Percentiles rank a stretch among this genome's conserved stretches.
Evolutionary conservation across 2,329 filamentous ascomycete genomes (phyloP).

Genomic region (Cordyceps javanica): DNA sequence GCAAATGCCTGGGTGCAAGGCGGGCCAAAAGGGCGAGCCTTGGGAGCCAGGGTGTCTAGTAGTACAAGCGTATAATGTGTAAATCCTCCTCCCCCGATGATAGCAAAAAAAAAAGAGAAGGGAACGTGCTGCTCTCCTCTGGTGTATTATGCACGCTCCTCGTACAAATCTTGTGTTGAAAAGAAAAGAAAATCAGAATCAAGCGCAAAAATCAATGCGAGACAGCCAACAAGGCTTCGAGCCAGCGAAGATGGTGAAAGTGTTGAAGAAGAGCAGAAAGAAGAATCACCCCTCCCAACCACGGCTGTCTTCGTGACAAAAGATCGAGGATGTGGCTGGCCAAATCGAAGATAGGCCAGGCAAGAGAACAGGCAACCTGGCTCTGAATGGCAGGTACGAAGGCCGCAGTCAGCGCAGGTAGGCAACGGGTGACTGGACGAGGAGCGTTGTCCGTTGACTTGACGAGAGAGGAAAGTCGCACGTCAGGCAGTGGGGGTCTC

Average conservation of each 20-base stretch:
- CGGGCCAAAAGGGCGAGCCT: neutral
- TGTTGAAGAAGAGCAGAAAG: neutral
- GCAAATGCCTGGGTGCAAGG: neutral
- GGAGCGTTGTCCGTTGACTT: neutral
- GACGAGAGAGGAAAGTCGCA: neutral
- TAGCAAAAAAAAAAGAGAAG: neutral
- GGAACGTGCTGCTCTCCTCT: neutral
- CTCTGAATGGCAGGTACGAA: neutral
- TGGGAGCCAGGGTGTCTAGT: slow-evolving; percentile 2
- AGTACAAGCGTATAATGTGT: slow-evolving; percentile 12
- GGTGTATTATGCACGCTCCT: slow-evolving; percentile 12
- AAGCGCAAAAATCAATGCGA: neutral
- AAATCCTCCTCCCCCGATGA: slow-evolving; percentile 4
- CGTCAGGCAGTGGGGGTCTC: neutral
- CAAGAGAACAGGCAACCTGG: neutral
- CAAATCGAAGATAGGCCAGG: neutral
- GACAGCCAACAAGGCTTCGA: slow-evolving; percentile 12
- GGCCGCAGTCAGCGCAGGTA: neutral
- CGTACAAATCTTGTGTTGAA: neutral
- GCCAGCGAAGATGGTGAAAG: slow-evolving; percentile 18
- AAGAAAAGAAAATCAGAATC: neutral
- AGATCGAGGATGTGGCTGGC: neutral
- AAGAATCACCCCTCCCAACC: neutral
- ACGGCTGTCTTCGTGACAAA: neutral
- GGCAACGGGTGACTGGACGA: neutral